Evolutionary conservation across 1,284 basidiomycete species (phyloP), one percentile per base, ranked within the genome.

Genomic region (Cutaneotrichosporon cavernicola): DNA sequence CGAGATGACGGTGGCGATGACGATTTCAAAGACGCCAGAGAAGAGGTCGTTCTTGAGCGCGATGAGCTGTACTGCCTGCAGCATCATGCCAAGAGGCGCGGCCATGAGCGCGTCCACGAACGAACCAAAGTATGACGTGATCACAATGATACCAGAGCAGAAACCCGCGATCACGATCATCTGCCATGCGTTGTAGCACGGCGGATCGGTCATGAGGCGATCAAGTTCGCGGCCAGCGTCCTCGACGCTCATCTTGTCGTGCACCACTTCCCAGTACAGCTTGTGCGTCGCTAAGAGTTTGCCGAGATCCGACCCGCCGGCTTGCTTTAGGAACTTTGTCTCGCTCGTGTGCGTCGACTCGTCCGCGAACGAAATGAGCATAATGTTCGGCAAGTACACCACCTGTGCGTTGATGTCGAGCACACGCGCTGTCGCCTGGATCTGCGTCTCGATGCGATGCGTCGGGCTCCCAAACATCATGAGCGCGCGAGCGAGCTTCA

Each of bases 401-500:
- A 90, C 90, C 69, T 88, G 90, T 68, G 90, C 84, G 73, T 89
- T 86, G 71, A 95, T 85, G 72, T 95, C 92, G 53, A 97, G 85
- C n/a, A 95, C 91, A 7, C 85, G 85, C 18, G 89, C 92, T 4
- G 92, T 93, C 32, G 89, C 87, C 77, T 90, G 89, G 69, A 95
- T 89, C 78, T 95, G 92, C 9, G 90, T 86, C 74, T 90, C 90
- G 52, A 96, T 84, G 53, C 92, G 88, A 78, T 96, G 92, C 3
- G 89, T 88, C n/a, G 93, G 92, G 2, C 89, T 90, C 47, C 92
- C 92, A 70, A 94, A 96, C 91, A 94, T 94, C 91, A 96, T 95
- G 83, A 97, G 86, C 11, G 91, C 88, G 52, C 92, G 86, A 18
- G 90, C 86, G 46, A 96, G 85, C 82, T 96, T 96, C 77, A 94